These are phyloP conservation scores for Saccharomycopsis lassenensis DNA, from an alignment of 805 yeast genomes.

Conservation along the genomic window DNA sequence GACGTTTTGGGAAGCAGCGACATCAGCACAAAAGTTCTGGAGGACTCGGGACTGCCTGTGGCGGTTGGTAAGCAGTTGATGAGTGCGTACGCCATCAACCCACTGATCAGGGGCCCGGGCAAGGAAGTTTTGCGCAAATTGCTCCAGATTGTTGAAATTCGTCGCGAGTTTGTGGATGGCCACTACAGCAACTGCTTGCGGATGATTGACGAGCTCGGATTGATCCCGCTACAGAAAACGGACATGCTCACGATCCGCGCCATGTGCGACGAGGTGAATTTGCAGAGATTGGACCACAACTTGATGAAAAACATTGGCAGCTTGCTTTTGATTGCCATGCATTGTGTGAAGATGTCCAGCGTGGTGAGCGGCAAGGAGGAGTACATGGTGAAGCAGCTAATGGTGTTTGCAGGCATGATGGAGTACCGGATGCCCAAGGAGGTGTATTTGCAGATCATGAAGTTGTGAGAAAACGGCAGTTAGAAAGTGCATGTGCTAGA, in stretches of 20 bases:
- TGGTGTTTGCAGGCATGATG: constrained; percentile 91
- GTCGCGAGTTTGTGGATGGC: constrained; percentile 43
- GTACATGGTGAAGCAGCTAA: constrained; percentile 70
- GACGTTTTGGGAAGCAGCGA: constrained; percentile 67
- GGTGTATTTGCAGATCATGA: constrained; percentile 35
- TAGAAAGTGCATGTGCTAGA: no score
- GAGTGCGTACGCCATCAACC: constrained; percentile 42
- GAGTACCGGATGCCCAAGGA: constrained; percentile 87
- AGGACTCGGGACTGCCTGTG: constrained; percentile 30
- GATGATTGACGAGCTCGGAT: constrained; percentile 44
- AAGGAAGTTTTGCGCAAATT: constrained; percentile 57
- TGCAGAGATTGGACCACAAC: constrained; percentile 44
- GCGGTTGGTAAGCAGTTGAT: constrained; percentile 28
- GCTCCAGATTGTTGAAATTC: constrained; percentile 55
- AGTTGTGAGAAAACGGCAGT: no score
- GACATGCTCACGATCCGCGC: constrained; percentile 50
- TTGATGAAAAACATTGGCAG: constrained; percentile 73
- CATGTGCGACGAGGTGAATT: constrained; percentile 56
- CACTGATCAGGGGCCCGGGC: constrained; percentile 37
- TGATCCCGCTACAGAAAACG: constrained; percentile 49
- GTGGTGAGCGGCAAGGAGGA: no score
- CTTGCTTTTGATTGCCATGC: constrained; percentile 71
- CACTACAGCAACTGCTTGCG: constrained; percentile 51
- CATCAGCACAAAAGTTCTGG: constrained; percentile 41
- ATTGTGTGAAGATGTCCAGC: constrained; percentile 57